These are phyloP conservation scores for Ilyonectria mors-panacis DNA, from an alignment of 2,329 filamentous ascomycete species.

Conservation along the genomic window DNA sequence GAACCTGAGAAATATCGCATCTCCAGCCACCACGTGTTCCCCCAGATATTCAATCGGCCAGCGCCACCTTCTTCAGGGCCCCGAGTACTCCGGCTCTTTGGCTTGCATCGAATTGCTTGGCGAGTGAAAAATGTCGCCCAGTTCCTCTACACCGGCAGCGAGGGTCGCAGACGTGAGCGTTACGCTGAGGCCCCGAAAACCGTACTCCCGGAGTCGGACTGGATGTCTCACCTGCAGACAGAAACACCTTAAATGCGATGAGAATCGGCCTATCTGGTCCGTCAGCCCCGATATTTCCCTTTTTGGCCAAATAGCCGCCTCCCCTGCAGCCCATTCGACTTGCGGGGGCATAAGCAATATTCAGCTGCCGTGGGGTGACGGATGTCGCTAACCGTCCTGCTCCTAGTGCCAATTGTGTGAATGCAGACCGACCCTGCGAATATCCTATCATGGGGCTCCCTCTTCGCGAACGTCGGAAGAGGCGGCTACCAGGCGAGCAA, in stretches of 20 bases:
- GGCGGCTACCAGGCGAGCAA: slow-evolving; percentile 39
- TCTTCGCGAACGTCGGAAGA: slow-evolving; percentile 39
- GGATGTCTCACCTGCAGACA: slow-evolving; percentile 43
- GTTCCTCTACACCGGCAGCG: background rate
- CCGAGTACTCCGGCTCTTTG: background rate
- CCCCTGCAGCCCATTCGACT: background rate
- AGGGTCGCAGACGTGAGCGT: background rate
- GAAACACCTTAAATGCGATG: slow-evolving; percentile 40
- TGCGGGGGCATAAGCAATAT: background rate
- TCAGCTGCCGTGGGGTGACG: background rate
- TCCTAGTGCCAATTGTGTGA: slow-evolving; percentile 34
- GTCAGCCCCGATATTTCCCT: slow-evolving; percentile 18
- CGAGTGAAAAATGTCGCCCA: background rate
- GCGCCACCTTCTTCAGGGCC: background rate
- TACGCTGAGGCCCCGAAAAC: slow-evolving; percentile 18
- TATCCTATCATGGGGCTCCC: slow-evolving; percentile 29
- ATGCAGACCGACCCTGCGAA: slow-evolving; percentile 20
- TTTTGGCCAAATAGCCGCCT: slow-evolving; percentile 26
- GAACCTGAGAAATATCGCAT: background rate
- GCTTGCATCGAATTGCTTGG: background rate
- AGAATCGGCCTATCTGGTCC: slow-evolving; percentile 38
- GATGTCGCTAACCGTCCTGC: slow-evolving; percentile 15
- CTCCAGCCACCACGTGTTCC: background rate
- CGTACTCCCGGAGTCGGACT: slow-evolving; percentile 39
- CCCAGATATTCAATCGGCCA: background rate